Base-by-base conservation (phyloP, 2,329 filamentous ascomycete genomes). In the Fusarium mundagurra region DNA sequence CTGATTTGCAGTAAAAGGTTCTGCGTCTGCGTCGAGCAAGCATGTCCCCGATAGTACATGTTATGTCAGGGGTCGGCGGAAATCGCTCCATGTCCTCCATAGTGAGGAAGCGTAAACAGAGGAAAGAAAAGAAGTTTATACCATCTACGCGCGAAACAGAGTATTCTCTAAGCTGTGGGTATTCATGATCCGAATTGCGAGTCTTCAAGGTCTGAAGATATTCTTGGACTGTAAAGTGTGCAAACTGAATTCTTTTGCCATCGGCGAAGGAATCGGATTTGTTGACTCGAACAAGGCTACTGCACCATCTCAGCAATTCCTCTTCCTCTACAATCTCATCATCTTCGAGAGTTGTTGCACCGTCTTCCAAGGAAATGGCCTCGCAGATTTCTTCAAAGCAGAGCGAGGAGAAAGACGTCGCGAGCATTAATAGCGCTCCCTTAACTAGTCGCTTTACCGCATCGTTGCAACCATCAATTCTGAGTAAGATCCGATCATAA, bases 171-270 rank as follows among this genome's bases (percentile, higher is more conserved):
- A 61, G 33, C 4, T 51, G 20, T 17, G 44, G 24, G 6, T 33
- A 29, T 29, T 24, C 17, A 31, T 33, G 11, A 24, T 38, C 44
- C 6, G 24, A 58, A 33, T 4, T 34, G 13, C n/a, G 54, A 50
- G 43, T 38, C 11, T 17, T 22, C 3, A 29, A 45, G 5, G 33
- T 36, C 9, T 29, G 17, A 12, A 61, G 29, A 14, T 54, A 54
- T 34, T 43, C 59, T 29, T 41, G 22, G 22, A 61, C 59, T 5
- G 59, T 34, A 20, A 61, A 61, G n/a, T 61, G 47, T 4, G 47
- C 47, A 34, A 61, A 61, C 36, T 61, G 36, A 5, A 54, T 54
- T 24, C 6, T 51, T 36, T 27, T 36, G 12, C 13, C 31, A 36
- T 6, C 3, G 2, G 8, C 4, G 5, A 33, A 5, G 18, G 16